Conservation (phyloP, 306 rosid species). For the Acacia acuminata region DNA sequence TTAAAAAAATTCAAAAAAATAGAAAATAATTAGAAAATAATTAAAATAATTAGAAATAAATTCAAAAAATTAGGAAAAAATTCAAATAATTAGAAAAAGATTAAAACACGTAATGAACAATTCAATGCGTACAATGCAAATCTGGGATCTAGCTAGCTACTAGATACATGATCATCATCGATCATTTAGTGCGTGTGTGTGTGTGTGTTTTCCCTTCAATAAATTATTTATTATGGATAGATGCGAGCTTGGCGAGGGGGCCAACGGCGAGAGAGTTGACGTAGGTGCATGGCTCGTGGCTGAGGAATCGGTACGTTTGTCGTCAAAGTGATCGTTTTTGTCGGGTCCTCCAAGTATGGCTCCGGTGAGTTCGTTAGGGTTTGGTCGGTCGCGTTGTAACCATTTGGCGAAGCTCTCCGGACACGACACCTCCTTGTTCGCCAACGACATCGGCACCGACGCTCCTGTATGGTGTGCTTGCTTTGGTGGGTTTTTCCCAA, state of each 20-base stretch:
- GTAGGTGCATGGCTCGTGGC: slow-evolving; percentile 89
- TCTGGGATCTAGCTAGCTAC: not conserved
- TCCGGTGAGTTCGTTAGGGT: slow-evolving; percentile 80
- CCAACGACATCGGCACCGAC: slow-evolving; percentile 46
- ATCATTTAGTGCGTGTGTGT: too few species aligned
- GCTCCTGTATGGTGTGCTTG: slow-evolving; percentile 95
- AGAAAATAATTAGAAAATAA: too few species aligned
- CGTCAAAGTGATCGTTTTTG: slow-evolving; percentile 54
- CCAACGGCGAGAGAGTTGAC: slow-evolving; percentile 79
- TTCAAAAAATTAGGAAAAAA: too few species aligned
- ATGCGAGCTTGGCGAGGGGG: slow-evolving; percentile 71
- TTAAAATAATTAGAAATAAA: too few species aligned
- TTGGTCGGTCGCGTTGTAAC: slow-evolving; percentile 53
- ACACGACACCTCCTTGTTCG: slow-evolving; percentile 31
- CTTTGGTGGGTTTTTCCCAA: slow-evolving; percentile 63
- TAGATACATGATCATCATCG: too few species aligned
- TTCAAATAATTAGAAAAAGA: too few species aligned
- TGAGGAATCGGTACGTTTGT: slow-evolving; percentile 67
- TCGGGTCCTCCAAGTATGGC: slow-evolving; percentile 94
- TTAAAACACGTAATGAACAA: not conserved
- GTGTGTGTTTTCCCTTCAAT: not conserved
- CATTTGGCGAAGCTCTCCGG: slow-evolving; percentile 52
- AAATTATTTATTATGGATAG: not conserved
- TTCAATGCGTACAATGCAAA: not conserved
- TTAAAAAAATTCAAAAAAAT: too few species aligned